These are phyloP conservation scores for Neurospora discreta DNA, from an alignment of 495 filamentous ascomycete species.

Conservation along the genomic window DNA sequence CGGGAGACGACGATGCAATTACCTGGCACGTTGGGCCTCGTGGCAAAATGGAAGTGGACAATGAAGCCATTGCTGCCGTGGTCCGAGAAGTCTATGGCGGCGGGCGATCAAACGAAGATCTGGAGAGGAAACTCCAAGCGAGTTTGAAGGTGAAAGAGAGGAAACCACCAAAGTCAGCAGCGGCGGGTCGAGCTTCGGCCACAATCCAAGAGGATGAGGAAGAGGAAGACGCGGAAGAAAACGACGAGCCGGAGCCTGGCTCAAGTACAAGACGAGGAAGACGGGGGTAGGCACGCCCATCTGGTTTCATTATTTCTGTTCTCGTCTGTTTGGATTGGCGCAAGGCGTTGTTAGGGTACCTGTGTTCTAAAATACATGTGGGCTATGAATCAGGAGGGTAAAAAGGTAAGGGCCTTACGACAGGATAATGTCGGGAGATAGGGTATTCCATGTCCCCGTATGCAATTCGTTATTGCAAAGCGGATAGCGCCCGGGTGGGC, in stretches of 20 bases:
- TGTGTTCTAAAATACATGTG: neutral
- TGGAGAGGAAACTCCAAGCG: constrained; percentile 41
- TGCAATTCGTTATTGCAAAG: neutral
- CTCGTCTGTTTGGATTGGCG: neutral
- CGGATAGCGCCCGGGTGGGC: neutral
- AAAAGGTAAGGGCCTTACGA: neutral
- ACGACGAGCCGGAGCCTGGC: constrained; percentile 11
- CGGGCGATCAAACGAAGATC: constrained; percentile 27
- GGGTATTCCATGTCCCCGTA: neutral
- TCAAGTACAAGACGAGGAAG: constrained; percentile 10
- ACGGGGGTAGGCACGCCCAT: constrained; percentile 1
- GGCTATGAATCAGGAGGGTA: neutral
- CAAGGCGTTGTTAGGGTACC: neutral
- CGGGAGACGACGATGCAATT: constrained; percentile 56
- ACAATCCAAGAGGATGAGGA: constrained; percentile 6
- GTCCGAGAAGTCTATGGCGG: constrained; percentile 50
- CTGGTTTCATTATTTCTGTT: neutral
- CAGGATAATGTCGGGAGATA: neutral
- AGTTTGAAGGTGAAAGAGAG: constrained; percentile 40
- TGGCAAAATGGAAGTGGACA: constrained; percentile 77
- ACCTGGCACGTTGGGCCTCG: constrained; percentile 73
- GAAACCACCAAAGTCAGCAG: constrained; percentile 9
- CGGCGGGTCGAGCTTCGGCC: neutral
- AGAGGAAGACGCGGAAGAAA: constrained; percentile 6
- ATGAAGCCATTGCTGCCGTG: constrained; percentile 56